Evolutionary conservation across 257 asterid species (phyloP).

Genomic region (Prunella vulgaris): DNA sequence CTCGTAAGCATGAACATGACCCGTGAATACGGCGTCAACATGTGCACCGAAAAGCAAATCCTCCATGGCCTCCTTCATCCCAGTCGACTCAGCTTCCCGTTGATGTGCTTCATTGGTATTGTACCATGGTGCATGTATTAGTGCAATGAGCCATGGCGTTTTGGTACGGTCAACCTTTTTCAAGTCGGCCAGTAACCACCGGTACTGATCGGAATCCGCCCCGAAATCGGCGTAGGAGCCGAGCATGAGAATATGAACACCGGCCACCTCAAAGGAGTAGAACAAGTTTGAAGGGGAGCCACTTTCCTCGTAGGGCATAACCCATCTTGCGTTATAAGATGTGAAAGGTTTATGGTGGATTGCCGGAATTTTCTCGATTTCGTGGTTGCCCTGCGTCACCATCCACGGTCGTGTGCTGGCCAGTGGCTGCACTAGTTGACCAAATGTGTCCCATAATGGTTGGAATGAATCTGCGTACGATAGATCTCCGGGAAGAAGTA

Average conservation of each 20-base stretch:
- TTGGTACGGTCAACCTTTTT: slow-evolving; percentile 41
- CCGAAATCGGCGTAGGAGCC: slow-evolving; percentile 77
- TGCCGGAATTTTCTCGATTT: slow-evolving; percentile 44
- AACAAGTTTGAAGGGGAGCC: slow-evolving; percentile 69
- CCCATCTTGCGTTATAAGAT: slow-evolving; percentile 80
- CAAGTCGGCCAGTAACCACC: slow-evolving; percentile 61
- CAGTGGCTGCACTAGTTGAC: slow-evolving; percentile 54
- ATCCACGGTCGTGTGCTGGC: slow-evolving; percentile 85
- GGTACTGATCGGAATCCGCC: slow-evolving; percentile 51
- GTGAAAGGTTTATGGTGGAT: slow-evolving; percentile 34
- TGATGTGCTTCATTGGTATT: slow-evolving; percentile 73
- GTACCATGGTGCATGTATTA: slow-evolving; percentile 93
- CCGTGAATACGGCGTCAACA: slow-evolving; percentile 67
- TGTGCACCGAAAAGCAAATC: slow-evolving; percentile 53
- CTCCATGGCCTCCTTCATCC: slow-evolving; percentile 72
- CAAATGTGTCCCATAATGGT: slow-evolving; percentile 70
- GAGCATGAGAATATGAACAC: slow-evolving; percentile 73
- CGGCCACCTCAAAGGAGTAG: slow-evolving; percentile 72
- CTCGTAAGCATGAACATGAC: slow-evolving; percentile 95
- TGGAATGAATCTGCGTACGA: slow-evolving; percentile 60
- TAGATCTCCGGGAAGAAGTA: slow-evolving; percentile 68
- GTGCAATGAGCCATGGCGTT: slow-evolving; percentile 71
- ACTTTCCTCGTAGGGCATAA: slow-evolving; percentile 72
- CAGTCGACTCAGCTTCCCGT: slow-evolving; percentile 48
- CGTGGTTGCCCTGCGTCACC: slow-evolving; percentile 96